A percentile compares a stretch with the other conserved stretches of the same genome.
phyloP scores from a whole-genome alignment of 1,284 basidiomycete species.

The Moesziomyces antarcticus region DNA sequence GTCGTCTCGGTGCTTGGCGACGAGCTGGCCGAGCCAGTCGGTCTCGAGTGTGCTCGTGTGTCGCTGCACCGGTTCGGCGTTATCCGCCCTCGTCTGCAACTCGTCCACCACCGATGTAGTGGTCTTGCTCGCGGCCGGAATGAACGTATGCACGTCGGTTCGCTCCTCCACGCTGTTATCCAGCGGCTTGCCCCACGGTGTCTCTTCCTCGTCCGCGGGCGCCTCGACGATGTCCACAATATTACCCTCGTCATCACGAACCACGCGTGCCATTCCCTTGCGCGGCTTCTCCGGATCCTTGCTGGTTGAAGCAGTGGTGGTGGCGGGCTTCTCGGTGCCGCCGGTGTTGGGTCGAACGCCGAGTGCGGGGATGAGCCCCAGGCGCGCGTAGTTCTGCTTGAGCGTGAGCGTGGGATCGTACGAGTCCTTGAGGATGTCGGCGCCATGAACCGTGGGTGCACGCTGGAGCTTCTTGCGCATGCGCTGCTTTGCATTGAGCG shows the following conservation, averaged over 20 bases:
- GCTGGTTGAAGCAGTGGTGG: background rate
- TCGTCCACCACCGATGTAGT: constrained; percentile 6
- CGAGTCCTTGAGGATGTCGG: constrained; percentile 81
- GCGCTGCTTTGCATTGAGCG: constrained; percentile 78
- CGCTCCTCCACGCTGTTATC: constrained; percentile 24
- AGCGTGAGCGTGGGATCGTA: constrained; percentile 93
- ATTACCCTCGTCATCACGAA: constrained; percentile 84
- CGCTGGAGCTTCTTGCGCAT: constrained; percentile 74
- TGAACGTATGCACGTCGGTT: constrained; percentile 24
- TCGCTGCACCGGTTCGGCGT: constrained; percentile 71
- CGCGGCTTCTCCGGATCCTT: constrained; percentile 38
- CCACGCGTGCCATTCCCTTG: constrained; percentile 84
- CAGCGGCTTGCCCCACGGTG: constrained; percentile 67
- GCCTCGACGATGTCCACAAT: constrained; percentile 80
- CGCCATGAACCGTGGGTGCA: constrained; percentile 78
- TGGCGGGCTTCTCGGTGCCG: constrained; percentile 28
- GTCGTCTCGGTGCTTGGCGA: constrained; percentile 79
- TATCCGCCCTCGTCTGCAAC: constrained; percentile 21
- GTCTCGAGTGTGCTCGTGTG: constrained; percentile 79
- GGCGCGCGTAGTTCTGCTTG: constrained; percentile 85
- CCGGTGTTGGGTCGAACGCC: constrained; percentile 38
- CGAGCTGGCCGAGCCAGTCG: constrained; percentile 77
- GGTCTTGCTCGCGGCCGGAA: background rate
- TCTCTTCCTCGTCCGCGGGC: constrained; percentile 71
- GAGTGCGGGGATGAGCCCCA: constrained; percentile 75